Conservation (phyloP, 2,329 filamentous ascomycete genomes). For the Claviceps sp. region DNA sequence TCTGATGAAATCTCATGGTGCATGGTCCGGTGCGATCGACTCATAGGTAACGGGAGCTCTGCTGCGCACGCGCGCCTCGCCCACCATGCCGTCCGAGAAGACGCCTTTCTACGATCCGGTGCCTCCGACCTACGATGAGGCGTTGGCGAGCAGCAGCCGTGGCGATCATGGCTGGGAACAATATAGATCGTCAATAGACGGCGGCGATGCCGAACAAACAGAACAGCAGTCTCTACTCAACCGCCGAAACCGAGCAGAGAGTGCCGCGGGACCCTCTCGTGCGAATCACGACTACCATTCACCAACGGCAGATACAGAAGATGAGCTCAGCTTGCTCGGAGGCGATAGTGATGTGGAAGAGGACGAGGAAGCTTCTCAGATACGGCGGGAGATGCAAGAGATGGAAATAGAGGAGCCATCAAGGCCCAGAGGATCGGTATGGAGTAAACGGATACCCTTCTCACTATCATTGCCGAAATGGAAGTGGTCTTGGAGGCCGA, state of each 20-base stretch:
- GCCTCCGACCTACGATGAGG: slow-evolving; percentile 30
- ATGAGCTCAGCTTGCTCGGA: slow-evolving; percentile 46
- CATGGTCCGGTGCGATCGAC: not conserved
- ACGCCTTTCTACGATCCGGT: slow-evolving; percentile 29
- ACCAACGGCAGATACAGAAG: slow-evolving; percentile 69
- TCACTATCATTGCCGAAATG: slow-evolving; percentile 38
- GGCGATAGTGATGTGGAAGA: slow-evolving; percentile 29
- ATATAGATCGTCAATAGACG: slow-evolving; percentile 26
- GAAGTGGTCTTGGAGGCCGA: slow-evolving; percentile 42
- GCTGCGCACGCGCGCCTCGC: not conserved
- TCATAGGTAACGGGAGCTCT: not conserved
- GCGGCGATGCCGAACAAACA: slow-evolving; percentile 53
- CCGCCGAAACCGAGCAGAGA: slow-evolving; percentile 29
- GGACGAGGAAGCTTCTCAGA: slow-evolving; percentile 45
- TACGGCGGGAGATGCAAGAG: slow-evolving; percentile 76
- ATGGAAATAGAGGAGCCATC: slow-evolving; percentile 69
- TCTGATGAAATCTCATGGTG: not conserved
- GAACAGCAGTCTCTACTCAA: slow-evolving; percentile 65
- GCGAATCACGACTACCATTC: slow-evolving; percentile 53
- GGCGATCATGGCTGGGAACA: slow-evolving; percentile 18
- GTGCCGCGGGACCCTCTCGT: slow-evolving; percentile 25
- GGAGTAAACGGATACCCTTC: slow-evolving; percentile 43
- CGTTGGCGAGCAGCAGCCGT: slow-evolving; percentile 23
- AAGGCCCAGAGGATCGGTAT: slow-evolving; percentile 29
- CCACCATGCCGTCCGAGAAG: slow-evolving; percentile 25